These are phyloP conservation scores for Silene conica DNA, from an alignment of 148 eudicot species.

Conservation along the genomic window DNA sequence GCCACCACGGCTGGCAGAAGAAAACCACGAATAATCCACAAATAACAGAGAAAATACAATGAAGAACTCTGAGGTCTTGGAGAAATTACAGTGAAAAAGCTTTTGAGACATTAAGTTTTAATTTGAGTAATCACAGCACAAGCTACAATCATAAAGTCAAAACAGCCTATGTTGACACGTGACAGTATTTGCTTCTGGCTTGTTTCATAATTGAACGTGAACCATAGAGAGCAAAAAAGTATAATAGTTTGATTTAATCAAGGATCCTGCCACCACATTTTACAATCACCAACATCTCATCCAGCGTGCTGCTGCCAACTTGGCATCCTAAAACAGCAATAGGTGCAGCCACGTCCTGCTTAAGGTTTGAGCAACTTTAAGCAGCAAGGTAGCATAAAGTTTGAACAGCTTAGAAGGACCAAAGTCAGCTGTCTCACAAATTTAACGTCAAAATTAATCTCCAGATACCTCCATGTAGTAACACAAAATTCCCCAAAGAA, in stretches of 20 bases:
- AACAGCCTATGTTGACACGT: neutral
- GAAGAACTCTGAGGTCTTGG: neutral
- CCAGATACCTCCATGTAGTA: neutral
- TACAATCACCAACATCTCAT: neutral
- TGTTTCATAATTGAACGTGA: neutral
- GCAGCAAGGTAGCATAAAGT: neutral
- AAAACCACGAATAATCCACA: neutral
- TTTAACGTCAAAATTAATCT: neutral
- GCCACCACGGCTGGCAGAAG: neutral
- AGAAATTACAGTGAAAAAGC: neutral
- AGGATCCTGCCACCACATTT: neutral
- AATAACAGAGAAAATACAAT: neutral
- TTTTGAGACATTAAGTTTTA: neutral
- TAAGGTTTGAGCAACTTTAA: neutral
- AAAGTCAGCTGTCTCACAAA: constrained; percentile 1
- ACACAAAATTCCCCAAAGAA: neutral
- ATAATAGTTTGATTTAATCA: neutral
- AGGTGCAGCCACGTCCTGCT: neutral
- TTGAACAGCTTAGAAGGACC: neutral
- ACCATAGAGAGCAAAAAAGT: neutral
- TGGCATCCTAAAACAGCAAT: neutral
- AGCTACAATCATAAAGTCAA: neutral
- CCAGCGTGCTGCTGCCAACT: neutral
- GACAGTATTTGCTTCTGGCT: neutral
- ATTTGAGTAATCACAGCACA: neutral